These are phyloP conservation scores for Ramalina intermedia DNA, from an alignment of 495 filamentous ascomycete species.

Conservation along the genomic window DNA sequence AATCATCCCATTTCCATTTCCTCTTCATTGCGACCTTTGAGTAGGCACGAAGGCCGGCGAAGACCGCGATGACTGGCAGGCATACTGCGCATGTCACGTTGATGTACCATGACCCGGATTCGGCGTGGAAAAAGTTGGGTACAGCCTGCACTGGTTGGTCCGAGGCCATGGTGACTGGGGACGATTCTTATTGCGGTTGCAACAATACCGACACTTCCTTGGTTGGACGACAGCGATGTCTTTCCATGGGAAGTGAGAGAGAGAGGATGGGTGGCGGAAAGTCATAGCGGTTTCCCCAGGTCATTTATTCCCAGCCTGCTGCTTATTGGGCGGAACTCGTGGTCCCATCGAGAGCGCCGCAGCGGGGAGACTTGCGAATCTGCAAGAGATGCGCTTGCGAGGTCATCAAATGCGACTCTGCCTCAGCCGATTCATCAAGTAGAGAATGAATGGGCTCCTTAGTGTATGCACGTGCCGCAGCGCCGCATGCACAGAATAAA, in stretches of 20 bases:
- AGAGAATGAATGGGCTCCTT: neutral
- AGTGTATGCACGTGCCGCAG: conserved; percentile 3
- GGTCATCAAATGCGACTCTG: neutral
- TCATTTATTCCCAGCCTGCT: no score
- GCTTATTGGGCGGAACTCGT: neutral
- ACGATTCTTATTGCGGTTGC: neutral
- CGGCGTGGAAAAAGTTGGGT: conserved; percentile 2
- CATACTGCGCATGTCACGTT: conserved; percentile 5
- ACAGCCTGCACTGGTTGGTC: neutral
- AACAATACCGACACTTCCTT: neutral
- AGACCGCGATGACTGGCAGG: conserved; percentile 9
- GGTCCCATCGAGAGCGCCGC: neutral
- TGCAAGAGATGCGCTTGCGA: neutral
- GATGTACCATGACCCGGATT: conserved; percentile 1
- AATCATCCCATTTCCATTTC: conserved; percentile 10
- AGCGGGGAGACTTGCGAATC: neutral
- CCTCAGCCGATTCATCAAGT: neutral
- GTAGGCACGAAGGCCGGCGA: conserved; percentile 6
- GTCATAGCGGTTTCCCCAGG: no score
- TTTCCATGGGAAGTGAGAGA: neutral
- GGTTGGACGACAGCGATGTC: no score
- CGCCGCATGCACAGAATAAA: neutral
- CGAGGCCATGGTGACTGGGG: neutral
- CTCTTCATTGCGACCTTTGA: conserved; percentile 4
- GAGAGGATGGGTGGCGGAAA: neutral